A percentile compares a stretch with the other conserved stretches of the same genome.
Evolutionary conservation across 441 rosid genomes (phyloP).

Genomic region (Geranium incanum): DNA sequence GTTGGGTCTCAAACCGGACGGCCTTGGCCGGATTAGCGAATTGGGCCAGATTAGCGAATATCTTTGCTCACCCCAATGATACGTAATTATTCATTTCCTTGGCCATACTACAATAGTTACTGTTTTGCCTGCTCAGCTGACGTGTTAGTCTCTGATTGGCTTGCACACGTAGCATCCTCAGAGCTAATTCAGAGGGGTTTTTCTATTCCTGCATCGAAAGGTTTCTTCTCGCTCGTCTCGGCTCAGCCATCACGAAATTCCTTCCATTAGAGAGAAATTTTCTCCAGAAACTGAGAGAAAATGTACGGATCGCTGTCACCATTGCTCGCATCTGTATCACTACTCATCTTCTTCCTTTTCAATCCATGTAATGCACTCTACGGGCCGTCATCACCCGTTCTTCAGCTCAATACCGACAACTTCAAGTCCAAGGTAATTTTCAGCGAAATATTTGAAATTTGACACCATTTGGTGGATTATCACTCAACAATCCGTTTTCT

Average conservation of each 20-base stretch:
- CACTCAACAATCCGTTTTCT: no score
- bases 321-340: constrained; percentile 25
- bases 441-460: not conserved
- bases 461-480: not conserved
- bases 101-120: no score
- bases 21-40: no score
- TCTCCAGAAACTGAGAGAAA: constrained; percentile 25
- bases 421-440: constrained; percentile 83
- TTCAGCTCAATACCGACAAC: constrained; percentile 92
- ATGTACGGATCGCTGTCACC: constrained; percentile 37
- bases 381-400: constrained; percentile 81
- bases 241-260: constrained; percentile 5
- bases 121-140: no score
- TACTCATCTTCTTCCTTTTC: constrained; percentile 26
- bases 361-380: constrained; percentile 51
- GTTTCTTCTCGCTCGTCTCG: not conserved
- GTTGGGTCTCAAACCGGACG: no score
- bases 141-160: no score
- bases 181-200: no score
- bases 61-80: no score
- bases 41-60: no score
- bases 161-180: no score
- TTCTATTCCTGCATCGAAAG: no score
- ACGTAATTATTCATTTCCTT: no score
- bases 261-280: constrained; percentile 9